Evolutionary conservation across 352 stramenopile genomes (phyloP).

Genomic region (Phytophthora meadii): DNA sequence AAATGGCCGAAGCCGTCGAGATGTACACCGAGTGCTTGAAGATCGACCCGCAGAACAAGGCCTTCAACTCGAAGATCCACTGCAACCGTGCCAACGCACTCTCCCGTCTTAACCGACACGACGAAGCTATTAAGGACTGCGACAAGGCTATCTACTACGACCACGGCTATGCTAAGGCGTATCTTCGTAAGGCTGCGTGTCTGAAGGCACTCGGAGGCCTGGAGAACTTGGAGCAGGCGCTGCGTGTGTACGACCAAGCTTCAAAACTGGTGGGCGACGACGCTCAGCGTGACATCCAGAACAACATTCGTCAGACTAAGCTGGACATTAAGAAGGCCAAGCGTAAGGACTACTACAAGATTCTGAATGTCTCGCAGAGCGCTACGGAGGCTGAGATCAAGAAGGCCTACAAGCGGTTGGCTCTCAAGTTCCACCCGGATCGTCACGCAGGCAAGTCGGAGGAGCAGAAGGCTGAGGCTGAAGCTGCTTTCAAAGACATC

Average conservation of each 20-base stretch:
- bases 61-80: slow-evolving; percentile 94
- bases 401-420: slow-evolving; percentile 96
- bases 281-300: slow-evolving; percentile 81
- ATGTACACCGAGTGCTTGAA: slow-evolving; percentile 89
- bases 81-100: slow-evolving; percentile 92
- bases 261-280: slow-evolving; percentile 88
- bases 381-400: slow-evolving; percentile 96
- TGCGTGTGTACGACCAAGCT: slow-evolving; percentile 92
- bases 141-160: slow-evolving; percentile 92
- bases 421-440: slow-evolving; percentile 97
- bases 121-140: slow-evolving; percentile 91
- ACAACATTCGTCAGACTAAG: slow-evolving; percentile 89
- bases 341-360: slow-evolving; percentile 97
- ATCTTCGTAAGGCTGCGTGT: slow-evolving; percentile 84
- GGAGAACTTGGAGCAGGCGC: slow-evolving; percentile 90
- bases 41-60: slow-evolving; percentile 91
- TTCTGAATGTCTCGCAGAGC: slow-evolving; percentile 79
- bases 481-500: slow-evolving; percentile 96
- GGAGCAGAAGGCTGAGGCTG: slow-evolving; percentile 91
- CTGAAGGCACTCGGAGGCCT: slow-evolving; percentile 79
- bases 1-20: slow-evolving; percentile 84
- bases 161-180: slow-evolving; percentile 92
- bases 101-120: slow-evolving; percentile 82
- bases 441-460: slow-evolving; percentile 91
- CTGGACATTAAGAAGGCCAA: slow-evolving; percentile 95